Evolutionary conservation across 140 eudicot genomes (phyloP).

Genomic region (Flaveria floridana): DNA sequence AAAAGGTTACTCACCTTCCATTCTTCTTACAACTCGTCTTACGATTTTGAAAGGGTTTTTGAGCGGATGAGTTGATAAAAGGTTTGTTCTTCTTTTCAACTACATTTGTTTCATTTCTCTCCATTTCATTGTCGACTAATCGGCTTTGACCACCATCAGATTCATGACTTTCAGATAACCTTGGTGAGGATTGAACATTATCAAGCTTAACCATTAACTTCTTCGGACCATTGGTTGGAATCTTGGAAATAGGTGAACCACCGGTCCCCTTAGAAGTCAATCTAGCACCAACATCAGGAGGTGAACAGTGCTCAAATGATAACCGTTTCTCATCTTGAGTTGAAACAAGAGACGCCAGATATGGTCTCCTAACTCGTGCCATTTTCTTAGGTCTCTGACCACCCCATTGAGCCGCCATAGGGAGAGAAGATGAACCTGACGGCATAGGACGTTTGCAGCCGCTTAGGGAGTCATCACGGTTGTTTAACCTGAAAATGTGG

Average conservation of each 20-base stretch:
- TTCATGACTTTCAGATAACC: slow-evolving; percentile 69
- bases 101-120: slow-evolving; percentile 37
- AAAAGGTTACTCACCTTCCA: slow-evolving; percentile 54
- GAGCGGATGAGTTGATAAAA: slow-evolving; percentile 32
- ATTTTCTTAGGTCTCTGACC: slow-evolving; percentile 91
- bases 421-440: slow-evolving; percentile 72
- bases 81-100: slow-evolving; percentile 44
- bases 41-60: slow-evolving; percentile 48
- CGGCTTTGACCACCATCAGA: slow-evolving; percentile 59
- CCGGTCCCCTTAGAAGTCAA: slow-evolving; percentile 34
- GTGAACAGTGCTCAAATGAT: slow-evolving; percentile 59
- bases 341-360: slow-evolving; percentile 57
- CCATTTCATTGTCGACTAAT: slow-evolving; percentile 41
- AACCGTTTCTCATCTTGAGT: slow-evolving; percentile 54
- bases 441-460: slow-evolving; percentile 64
- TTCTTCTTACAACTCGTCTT: slow-evolving; percentile 62
- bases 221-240: slow-evolving; percentile 43
- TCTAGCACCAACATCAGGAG: slow-evolving; percentile 59
- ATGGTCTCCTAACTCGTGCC: slow-evolving; percentile 74
- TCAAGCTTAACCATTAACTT: slow-evolving; percentile 53
- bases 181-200: slow-evolving; percentile 52
- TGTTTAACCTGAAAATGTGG: slow-evolving; percentile 45
- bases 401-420: slow-evolving; percentile 77
- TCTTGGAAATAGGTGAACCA: slow-evolving; percentile 42
- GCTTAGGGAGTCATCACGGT: slow-evolving; percentile 46